Conservation (phyloP, 2,329 filamentous ascomycete species). For the Phoma sp. region DNA sequence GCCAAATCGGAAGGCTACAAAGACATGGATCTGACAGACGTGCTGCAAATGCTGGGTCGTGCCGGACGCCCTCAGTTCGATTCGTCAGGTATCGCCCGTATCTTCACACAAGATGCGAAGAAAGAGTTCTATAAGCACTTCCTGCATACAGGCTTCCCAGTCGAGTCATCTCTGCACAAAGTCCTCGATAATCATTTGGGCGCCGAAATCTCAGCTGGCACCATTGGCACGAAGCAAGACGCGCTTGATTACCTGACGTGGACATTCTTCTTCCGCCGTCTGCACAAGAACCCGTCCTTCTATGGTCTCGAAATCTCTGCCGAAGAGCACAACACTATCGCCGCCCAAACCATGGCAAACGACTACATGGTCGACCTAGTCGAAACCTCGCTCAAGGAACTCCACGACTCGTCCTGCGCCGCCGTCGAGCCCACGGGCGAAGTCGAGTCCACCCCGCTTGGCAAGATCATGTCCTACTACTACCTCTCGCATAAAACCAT, state of each 20-base stretch:
- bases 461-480: constrained; percentile 99
- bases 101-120: constrained; percentile 96
- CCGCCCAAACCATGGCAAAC: constrained; percentile 86
- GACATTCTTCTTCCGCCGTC: constrained; percentile 97
- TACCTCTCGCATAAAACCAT: constrained; percentile 95
- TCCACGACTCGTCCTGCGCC: constrained; percentile 85
- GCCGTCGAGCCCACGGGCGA: constrained; percentile 85
- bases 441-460: constrained; percentile 86
- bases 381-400: constrained; percentile 80
- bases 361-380: constrained; percentile 96
- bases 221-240: constrained; percentile 93
- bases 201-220: constrained; percentile 92
- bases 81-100: constrained; percentile 91
- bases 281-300: constrained; percentile 98
- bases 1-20: constrained; percentile 97
- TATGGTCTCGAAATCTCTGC: constrained; percentile 94
- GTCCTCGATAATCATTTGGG: constrained; percentile 96
- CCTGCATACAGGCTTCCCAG: constrained; percentile 95
- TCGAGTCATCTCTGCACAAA: constrained; percentile 94
- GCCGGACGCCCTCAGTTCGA: constrained; percentile 97
- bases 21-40: constrained; percentile 98
- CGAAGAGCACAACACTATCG: constrained; percentile 87
- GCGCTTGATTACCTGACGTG: constrained; percentile 97
- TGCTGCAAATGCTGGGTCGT: constrained; percentile 95
- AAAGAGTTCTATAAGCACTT: constrained; percentile 99